Conservation (phyloP, 768 basidiomycete species). For the Aureoboletus auriporus region DNA sequence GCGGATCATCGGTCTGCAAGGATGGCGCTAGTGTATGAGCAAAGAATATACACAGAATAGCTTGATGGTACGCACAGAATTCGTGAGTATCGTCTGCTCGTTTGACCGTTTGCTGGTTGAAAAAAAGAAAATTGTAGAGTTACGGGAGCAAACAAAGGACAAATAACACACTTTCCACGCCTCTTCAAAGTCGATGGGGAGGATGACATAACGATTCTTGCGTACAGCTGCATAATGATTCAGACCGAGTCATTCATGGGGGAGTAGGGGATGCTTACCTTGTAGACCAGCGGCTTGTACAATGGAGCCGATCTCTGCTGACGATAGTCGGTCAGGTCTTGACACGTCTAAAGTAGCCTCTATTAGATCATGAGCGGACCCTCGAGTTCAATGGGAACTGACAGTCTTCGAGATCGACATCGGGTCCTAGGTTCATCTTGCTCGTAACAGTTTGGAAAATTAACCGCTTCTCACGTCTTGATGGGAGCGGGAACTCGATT, state of each 20-base stretch:
- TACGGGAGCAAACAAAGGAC: constrained; percentile 39
- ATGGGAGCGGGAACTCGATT: constrained; percentile 97
- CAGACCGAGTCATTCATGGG: neutral
- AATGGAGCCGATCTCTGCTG: constrained; percentile 93
- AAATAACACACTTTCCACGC: constrained; percentile 95
- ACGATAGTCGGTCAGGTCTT: constrained; percentile 91
- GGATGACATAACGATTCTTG: constrained; percentile 96
- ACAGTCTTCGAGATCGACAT: constrained; percentile 99
- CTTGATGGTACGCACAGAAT: constrained; percentile 67
- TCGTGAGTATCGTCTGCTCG: constrained; percentile 93
- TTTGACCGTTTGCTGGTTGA: constrained; percentile 90
- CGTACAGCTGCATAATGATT: constrained; percentile 60
- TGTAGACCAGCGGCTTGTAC: constrained; percentile 97
- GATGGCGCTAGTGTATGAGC: constrained; percentile 1
- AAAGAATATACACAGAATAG: neutral
- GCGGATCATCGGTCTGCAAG: constrained; percentile 37
- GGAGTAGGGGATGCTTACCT: constrained; percentile 43
- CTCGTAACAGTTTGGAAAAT: constrained; percentile 97
- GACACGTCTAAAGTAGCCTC: constrained; percentile 70
- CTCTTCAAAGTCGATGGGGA: constrained; percentile 97
- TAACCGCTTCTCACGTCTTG: constrained; percentile 89
- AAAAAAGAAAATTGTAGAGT: constrained; percentile 24
- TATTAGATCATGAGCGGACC: constrained; percentile 13
- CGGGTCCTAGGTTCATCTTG: constrained; percentile 97
- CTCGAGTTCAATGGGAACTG: constrained; percentile 28